Conservation (phyloP, 2,329 filamentous ascomycete species). For the Penicillium digitatum region DNA sequence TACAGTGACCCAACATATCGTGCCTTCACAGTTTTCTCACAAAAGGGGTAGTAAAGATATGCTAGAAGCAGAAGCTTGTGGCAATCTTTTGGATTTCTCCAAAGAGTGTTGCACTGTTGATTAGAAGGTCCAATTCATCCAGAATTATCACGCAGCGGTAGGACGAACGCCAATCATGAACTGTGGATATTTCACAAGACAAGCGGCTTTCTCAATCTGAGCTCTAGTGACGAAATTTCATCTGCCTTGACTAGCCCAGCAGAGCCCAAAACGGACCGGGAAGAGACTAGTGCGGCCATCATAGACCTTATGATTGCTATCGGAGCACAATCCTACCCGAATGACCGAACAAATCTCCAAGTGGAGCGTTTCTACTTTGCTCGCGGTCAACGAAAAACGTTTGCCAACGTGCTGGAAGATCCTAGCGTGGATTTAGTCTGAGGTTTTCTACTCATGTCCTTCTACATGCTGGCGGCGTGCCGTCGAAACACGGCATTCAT, state of each 20-base stretch:
- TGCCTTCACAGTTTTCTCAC: conserved; percentile 53
- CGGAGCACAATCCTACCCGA: conserved; percentile 48
- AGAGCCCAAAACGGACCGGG: conserved; percentile 19
- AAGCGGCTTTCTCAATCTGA: conserved; percentile 42
- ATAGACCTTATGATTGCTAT: conserved; percentile 51
- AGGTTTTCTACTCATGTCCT: conserved; percentile 54
- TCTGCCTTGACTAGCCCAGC: conserved; percentile 1
- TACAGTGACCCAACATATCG: conserved; percentile 49
- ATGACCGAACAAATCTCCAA: conserved; percentile 28
- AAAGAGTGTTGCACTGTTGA: conserved; percentile 29
- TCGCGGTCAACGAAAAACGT: conserved; percentile 47
- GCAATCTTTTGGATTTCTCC: conserved; percentile 33
- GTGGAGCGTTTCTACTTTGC: conserved; percentile 45
- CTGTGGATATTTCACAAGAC: conserved; percentile 26
- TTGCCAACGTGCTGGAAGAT: conserved; percentile 52
- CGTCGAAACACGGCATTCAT: conserved; percentile 60
- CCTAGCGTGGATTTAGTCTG: conserved; percentile 53
- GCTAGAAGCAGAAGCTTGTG: conserved; percentile 48
- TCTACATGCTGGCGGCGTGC: conserved; percentile 58
- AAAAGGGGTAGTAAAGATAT: conserved; percentile 51
- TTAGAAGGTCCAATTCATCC: conserved; percentile 35
- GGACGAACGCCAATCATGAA: conserved; percentile 4
- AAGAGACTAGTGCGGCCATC: conserved; percentile 30
- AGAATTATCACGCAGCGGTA: conserved; percentile 29
- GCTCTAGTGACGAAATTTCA: conserved; percentile 29